Percentiles rank a stretch among this genome's conserved stretches.
These are phyloP conservation scores for Umbilicus rupestris DNA, from an alignment of 164 flowering plant genomes.

Conservation along the genomic window DNA sequence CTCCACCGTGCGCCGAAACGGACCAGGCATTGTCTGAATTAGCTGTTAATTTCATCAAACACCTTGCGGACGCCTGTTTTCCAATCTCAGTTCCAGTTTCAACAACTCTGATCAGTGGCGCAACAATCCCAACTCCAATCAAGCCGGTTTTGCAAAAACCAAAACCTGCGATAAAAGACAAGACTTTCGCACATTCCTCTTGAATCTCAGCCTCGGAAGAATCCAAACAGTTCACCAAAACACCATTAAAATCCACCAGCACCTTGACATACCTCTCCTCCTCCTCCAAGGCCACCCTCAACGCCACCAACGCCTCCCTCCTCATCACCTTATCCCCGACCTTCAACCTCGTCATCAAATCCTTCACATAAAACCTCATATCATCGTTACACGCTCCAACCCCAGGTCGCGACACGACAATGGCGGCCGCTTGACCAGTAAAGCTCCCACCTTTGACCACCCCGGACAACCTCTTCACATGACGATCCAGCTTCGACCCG, in stretches of 20 bases:
- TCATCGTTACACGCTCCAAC: constrained; percentile 56
- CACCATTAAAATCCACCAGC: constrained; percentile 33
- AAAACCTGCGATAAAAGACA: constrained; percentile 41
- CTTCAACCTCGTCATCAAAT: constrained; percentile 65
- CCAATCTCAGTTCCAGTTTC: constrained; percentile 36
- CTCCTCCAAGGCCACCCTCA: constrained; percentile 42
- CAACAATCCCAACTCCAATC: constrained; percentile 48
- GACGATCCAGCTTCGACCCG: constrained; percentile 38
- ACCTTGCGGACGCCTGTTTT: constrained; percentile 36
- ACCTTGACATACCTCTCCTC: constrained; percentile 63
- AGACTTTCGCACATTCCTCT: constrained; percentile 39
- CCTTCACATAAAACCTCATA: constrained; percentile 61
- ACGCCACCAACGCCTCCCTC: constrained; percentile 43
- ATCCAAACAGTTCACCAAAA: constrained; percentile 47
- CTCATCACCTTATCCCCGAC: constrained; percentile 62
- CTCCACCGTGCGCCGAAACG: constrained; percentile 88
- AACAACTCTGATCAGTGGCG: constrained; percentile 57
- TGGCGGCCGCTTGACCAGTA: constrained; percentile 32
- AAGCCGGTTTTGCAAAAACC: constrained; percentile 29
- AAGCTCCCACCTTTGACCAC: constrained; percentile 49
- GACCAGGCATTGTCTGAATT: constrained; percentile 88
- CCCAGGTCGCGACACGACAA: constrained; percentile 66
- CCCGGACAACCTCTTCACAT: constrained; percentile 33
- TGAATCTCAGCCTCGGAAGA: constrained; percentile 38
- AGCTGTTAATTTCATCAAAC: constrained; percentile 55